Base-by-base conservation (phyloP, 768 basidiomycete genomes). In the Mycena rebaudengoi region DNA sequence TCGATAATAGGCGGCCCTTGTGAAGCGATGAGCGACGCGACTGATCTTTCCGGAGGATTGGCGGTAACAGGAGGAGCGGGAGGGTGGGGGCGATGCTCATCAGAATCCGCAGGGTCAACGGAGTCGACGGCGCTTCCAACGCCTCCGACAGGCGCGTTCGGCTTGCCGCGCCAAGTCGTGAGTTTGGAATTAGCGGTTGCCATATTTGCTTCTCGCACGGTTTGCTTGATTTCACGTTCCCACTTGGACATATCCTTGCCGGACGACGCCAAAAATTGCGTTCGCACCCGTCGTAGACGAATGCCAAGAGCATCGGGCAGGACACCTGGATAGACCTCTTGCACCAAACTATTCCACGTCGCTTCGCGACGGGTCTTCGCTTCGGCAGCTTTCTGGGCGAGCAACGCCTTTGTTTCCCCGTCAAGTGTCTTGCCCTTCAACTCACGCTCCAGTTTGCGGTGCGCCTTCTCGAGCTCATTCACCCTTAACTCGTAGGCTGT, bases 311-410 rank as follows among this genome's bases (percentile, higher is more conserved):
- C 78, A 7, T 83, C 80, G 32, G 81, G 78, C 53, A 89, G 67
- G 7, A 85, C 77, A 1, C 76, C 83, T 4, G 89, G 84, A 76
- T 91, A 85, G 40, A 91, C 75, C 18, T 76, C 79, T 33, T 69
- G 62, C 7, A 95, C 74, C 52, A 95, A 75, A 4, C 71, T 75
- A 2, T 84, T 82, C 92, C 92, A 95, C 60, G 88, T 88, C 32
- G 76, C 77, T 72, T 91, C 89, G 62, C 90, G 83, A 57, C 85
- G 82, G 11, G 72, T 70, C 41, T 82, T 83, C 0, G 88, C 86
- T 59, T 89, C 88, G 23, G 87, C 86, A 4, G 87, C 90, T 75
- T 90, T 94, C 71, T 81, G 83, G 3, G 81, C 88, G 4, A 92
- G 75, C 5, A 82, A 77, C 3, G 82, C 81, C 66, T 86, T 86